Evolutionary conservation across 2,329 filamentous ascomycete species (phyloP).

Genomic region (Sarocladium kiliense): DNA sequence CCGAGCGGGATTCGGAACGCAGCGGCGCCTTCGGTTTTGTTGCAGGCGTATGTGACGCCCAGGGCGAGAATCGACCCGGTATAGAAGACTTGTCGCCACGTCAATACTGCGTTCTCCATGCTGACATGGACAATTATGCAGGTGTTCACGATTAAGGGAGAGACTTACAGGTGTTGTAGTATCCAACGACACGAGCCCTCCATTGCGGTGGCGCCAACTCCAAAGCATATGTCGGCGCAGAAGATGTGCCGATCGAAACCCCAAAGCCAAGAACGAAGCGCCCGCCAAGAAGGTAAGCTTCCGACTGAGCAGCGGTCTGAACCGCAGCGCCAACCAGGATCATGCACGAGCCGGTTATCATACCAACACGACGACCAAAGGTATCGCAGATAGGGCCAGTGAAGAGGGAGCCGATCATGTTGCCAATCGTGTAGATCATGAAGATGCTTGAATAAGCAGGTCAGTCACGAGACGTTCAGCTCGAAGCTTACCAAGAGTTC

Average conservation of each 20-base stretch:
- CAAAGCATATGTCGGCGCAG: slow-evolving; percentile 33
- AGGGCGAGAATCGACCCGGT: slow-evolving; percentile 5
- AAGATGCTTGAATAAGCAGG: slow-evolving; percentile 25
- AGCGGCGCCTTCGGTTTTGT: background rate
- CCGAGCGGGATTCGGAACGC: slow-evolving; percentile 1
- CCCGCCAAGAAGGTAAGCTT: slow-evolving; percentile 39
- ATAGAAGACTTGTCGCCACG: slow-evolving; percentile 33
- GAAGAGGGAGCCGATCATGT: slow-evolving; percentile 33
- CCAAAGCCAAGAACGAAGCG: slow-evolving; percentile 53
- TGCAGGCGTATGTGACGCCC: slow-evolving; percentile 4
- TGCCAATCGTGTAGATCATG: slow-evolving; percentile 41
- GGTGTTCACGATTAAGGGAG: too few relatives aligned
- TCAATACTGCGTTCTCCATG: too few relatives aligned
- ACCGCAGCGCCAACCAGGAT: slow-evolving; percentile 37
- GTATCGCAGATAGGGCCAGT: slow-evolving; percentile 35
- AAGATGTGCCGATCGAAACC: slow-evolving; percentile 33
- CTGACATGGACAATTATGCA: too few relatives aligned
- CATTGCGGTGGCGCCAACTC: slow-evolving; percentile 50
- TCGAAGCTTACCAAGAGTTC: slow-evolving; percentile 9
- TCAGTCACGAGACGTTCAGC: slow-evolving; percentile 15
- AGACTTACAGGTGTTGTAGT: slow-evolving; percentile 33
- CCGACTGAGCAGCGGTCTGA: slow-evolving; percentile 29
- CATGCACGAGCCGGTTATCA: slow-evolving; percentile 32
- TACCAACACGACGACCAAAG: slow-evolving; percentile 35
- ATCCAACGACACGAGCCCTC: slow-evolving; percentile 37